Base-by-base conservation (phyloP, 805 yeast genomes). In the Blastobotrys muscicola region DNA sequence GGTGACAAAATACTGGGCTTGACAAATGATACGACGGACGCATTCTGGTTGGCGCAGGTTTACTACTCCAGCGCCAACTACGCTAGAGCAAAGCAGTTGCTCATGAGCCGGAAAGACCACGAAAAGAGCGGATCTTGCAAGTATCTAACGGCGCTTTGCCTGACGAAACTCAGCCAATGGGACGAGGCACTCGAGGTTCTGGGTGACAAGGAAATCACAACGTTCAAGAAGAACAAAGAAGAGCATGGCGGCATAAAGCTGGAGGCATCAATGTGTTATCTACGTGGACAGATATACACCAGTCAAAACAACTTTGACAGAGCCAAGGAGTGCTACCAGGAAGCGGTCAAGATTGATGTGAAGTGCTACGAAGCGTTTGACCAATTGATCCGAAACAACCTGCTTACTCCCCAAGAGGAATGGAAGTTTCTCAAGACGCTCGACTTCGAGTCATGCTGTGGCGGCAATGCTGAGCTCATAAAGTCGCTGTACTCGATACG, bases 21-120 rank as follows among this genome's bases (percentile, higher is more conserved):
- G 47, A 87, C 97, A 0, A 72, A 56, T 46, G 96, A 89, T 57
- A 83, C 95, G 10, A 85, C 82, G 56, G 97, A 90, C 59, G 96
- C 96, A 8, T 90, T 86, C 61, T 89, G 97, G 96, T 69, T 90
- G 29, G 96, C 95, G 0, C 96, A 90, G 65, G 94, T 84, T 3
- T 79, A 82, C 59, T 85, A 78, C 60, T 69, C 78, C 44, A 77
- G 76, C 44, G 90, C 90, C 8, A 76, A 83, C 56, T 87, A 77
- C 61, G 72, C 80, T 34, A 69, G 96, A 30, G 96, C 94, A 1
- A 74, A 86, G 42, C 80, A 79, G 49, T 62, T 89, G 35, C 68
- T 90, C 14, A 63, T 76, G 12, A 71, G 76, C 10, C 68, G 71
- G 30, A 76, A 72, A 43, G 76, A 72, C 51, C 75, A 77, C 48